Percentiles rank a stretch among this genome's conserved stretches.
Conservation (phyloP, 768 basidiomycete genomes). For the Leucogyrophana mollusca region DNA sequence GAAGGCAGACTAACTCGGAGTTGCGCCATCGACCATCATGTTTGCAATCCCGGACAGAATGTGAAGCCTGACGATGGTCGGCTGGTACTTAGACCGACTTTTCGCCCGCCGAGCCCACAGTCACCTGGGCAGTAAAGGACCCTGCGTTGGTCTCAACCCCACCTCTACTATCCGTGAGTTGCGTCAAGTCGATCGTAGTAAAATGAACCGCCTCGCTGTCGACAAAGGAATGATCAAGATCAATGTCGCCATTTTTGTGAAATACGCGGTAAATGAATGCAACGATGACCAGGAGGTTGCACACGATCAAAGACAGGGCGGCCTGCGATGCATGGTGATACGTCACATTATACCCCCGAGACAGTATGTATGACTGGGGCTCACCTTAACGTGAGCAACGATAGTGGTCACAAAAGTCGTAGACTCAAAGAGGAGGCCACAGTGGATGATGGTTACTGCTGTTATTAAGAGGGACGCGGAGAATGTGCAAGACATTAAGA, state of each 20-base stretch:
- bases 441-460: slow-evolving; percentile 17
- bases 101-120: too few relatives aligned
- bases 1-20: too few relatives aligned
- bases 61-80: too few relatives aligned
- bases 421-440: slow-evolving; percentile 4
- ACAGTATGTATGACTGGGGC: slow-evolving; percentile 2
- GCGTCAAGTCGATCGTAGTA: slow-evolving; percentile 5
- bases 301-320: slow-evolving; percentile 22
- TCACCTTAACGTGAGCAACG: slow-evolving; percentile 21
- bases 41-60: too few relatives aligned
- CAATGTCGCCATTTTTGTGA: neutral
- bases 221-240: slow-evolving; percentile 3
- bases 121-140: too few relatives aligned
- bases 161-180: neutral
- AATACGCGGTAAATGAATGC: slow-evolving; percentile 18
- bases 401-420: slow-evolving; percentile 6
- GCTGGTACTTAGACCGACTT: too few relatives aligned
- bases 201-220: neutral
- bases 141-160: too few relatives aligned
- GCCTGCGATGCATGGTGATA: slow-evolving; percentile 5
- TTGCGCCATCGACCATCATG: too few relatives aligned
- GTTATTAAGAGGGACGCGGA: slow-evolving; percentile 17
- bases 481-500: slow-evolving; percentile 18
- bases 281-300: slow-evolving; percentile 25
- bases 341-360: neutral